Evolutionary conservation across 768 basidiomycete species (phyloP).

Genomic region (Kwoniella newhampshirensis): DNA sequence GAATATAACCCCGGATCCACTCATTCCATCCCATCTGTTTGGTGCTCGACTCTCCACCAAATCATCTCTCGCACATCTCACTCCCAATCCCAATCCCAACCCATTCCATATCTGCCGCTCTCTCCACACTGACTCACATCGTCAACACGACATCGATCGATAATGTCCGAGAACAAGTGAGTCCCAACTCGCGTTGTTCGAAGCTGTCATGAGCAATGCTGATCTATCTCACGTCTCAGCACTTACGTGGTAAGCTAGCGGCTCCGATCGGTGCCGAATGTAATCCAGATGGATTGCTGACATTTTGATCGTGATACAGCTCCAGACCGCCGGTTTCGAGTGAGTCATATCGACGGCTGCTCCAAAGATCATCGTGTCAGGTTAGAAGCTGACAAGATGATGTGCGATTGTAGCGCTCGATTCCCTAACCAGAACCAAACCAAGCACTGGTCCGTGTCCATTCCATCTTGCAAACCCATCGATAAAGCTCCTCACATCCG

Average conservation of each 20-base stretch:
- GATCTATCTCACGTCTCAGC: conserved; percentile 17
- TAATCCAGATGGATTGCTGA: not conserved
- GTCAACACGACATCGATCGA: conserved; percentile 8
- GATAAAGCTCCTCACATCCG: too few relatives aligned
- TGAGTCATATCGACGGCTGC: conserved; percentile 41
- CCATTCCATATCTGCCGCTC: not conserved
- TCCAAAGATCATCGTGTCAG: not conserved
- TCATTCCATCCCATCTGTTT: not conserved
- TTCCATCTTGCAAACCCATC: not conserved
- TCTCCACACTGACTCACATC: not conserved
- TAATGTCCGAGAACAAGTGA: conserved; percentile 40
- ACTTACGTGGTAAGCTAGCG: conserved; percentile 41
- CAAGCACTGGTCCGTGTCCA: conserved; percentile 74
- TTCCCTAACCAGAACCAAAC: conserved; percentile 74
- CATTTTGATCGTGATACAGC: conserved; percentile 40
- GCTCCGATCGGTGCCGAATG: too few relatives aligned
- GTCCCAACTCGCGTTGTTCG: not conserved
- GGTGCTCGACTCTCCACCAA: conserved; percentile 3
- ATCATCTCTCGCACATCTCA: not conserved
- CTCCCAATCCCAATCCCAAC: not conserved
- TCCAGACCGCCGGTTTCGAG: conserved; percentile 95
- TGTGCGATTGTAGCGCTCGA: conserved; percentile 30
- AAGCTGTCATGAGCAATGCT: not conserved
- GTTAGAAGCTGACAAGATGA: not conserved
- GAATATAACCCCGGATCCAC: conserved; percentile 1